These are phyloP conservation scores for Apiotrichum laibachii DNA, from an alignment of 1,284 basidiomycete species.

Conservation along the genomic window DNA sequence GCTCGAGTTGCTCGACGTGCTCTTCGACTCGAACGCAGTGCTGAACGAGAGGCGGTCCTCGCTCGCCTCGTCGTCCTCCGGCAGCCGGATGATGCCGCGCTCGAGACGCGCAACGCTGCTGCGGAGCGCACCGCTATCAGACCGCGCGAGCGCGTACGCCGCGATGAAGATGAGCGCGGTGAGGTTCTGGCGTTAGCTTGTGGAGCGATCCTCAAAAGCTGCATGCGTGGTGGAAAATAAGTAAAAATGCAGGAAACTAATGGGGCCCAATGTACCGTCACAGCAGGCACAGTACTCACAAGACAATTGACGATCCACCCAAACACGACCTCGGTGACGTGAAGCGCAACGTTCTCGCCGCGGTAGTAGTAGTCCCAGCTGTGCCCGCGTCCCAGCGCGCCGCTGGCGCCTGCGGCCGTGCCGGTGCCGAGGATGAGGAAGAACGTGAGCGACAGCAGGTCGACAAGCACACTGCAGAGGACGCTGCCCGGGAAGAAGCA, in stretches of 20 bases:
- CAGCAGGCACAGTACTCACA: background rate
- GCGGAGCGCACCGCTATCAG: background rate
- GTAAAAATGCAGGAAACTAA: too few relatives aligned
- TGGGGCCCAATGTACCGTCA: too few relatives aligned
- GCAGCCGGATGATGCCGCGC: constrained; percentile 43
- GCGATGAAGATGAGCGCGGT: background rate
- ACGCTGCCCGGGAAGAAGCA: background rate
- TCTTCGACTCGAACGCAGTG: background rate
- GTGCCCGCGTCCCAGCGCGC: background rate
- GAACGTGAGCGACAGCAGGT: background rate
- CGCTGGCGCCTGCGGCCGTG: background rate
- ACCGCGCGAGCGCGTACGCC: background rate
- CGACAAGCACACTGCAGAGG: background rate
- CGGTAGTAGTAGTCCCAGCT: too few relatives aligned
- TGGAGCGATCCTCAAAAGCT: too few relatives aligned
- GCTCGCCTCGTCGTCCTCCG: constrained; percentile 43
- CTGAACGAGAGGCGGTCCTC: background rate
- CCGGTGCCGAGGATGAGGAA: background rate
- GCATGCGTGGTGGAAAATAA: background rate
- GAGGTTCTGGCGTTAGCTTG: background rate
- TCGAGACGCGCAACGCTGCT: background rate
- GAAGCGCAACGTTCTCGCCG: too few relatives aligned
- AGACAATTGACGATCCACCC: background rate
- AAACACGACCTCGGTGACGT: background rate
- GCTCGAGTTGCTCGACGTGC: background rate